A percentile compares a stretch with the other conserved stretches of the same genome.
Conservation (phyloP, 2,329 filamentous ascomycete species). For the Byssothecium circinans region DNA sequence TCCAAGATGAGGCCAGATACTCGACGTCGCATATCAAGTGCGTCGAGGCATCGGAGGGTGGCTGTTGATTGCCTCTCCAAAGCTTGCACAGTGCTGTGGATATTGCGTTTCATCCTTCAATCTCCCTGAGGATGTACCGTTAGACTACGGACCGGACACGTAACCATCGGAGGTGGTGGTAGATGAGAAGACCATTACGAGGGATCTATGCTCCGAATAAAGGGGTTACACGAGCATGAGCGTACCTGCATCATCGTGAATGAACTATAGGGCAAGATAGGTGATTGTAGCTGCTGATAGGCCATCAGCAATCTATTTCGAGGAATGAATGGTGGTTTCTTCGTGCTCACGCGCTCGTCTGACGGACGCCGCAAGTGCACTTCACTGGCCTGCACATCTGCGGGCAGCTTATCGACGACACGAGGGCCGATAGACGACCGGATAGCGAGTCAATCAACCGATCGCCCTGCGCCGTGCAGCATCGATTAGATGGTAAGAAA, state of each 20-base stretch:
- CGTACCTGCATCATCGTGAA: constrained; percentile 1
- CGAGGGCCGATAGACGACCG: background rate
- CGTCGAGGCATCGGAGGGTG: background rate
- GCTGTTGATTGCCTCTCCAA: background rate
- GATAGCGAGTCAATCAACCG: background rate
- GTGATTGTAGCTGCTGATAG: too few relatives aligned
- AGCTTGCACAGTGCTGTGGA: constrained; percentile 3
- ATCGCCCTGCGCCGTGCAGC: background rate
- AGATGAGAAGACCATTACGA: background rate
- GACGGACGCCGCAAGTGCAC: too few relatives aligned
- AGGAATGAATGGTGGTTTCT: too few relatives aligned
- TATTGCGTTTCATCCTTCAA: constrained; percentile 14
- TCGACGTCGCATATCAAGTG: constrained; percentile 5
- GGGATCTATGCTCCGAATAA: background rate
- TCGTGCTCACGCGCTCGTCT: too few relatives aligned
- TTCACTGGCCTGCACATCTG: too few relatives aligned
- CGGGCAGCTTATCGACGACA: too few relatives aligned
- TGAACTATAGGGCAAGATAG: too few relatives aligned
- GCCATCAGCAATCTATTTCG: too few relatives aligned
- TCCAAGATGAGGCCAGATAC: background rate
- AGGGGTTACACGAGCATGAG: background rate
- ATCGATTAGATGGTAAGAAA: constrained; percentile 1
- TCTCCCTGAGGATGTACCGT: constrained; percentile 8
- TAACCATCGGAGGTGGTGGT: constrained; percentile 3
- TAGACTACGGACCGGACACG: constrained; percentile 12